These are phyloP conservation scores for Colletotrichum eleusines DNA, from an alignment of 2,329 filamentous ascomycete species.

Conservation along the genomic window DNA sequence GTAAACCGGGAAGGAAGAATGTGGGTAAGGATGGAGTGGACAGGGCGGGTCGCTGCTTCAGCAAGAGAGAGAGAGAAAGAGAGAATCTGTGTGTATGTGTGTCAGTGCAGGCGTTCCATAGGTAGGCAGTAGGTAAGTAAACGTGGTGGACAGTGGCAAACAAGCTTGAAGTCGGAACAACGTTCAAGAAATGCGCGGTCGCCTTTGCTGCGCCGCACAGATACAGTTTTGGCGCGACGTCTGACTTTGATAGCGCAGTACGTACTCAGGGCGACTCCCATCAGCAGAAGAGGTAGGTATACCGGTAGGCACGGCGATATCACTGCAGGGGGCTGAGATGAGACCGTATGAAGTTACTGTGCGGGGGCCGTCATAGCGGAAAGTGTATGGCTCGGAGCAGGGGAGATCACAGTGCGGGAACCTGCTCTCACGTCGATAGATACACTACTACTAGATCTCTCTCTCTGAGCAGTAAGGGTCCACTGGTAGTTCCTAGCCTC, in stretches of 20 bases:
- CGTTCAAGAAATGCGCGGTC: conserved; percentile 28
- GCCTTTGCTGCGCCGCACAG: conserved; percentile 36
- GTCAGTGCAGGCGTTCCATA: conserved; percentile 12
- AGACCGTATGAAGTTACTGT: conserved; percentile 15
- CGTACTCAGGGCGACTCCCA: background rate
- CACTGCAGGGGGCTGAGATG: background rate
- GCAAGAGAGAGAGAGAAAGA: conserved; percentile 4
- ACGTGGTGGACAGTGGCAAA: background rate
- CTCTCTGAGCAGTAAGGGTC: background rate
- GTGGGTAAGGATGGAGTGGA: conserved; percentile 10
- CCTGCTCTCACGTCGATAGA: background rate
- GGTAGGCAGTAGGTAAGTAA: conserved; percentile 4
- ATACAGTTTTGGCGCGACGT: conserved; percentile 33
- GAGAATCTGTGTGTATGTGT: conserved; percentile 8
- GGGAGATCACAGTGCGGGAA: conserved; percentile 25
- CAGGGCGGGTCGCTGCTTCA: background rate
- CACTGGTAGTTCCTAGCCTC: background rate
- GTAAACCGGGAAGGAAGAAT: conserved; percentile 5
- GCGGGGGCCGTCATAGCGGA: conserved; percentile 32
- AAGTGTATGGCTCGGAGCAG: background rate
- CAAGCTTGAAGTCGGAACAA: conserved; percentile 36
- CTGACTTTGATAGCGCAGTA: background rate
- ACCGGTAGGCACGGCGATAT: too few relatives aligned
- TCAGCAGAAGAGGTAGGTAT: background rate
- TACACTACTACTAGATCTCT: background rate